Base-by-base conservation (phyloP, 345 rosid species). In the Mangifera indica region DNA sequence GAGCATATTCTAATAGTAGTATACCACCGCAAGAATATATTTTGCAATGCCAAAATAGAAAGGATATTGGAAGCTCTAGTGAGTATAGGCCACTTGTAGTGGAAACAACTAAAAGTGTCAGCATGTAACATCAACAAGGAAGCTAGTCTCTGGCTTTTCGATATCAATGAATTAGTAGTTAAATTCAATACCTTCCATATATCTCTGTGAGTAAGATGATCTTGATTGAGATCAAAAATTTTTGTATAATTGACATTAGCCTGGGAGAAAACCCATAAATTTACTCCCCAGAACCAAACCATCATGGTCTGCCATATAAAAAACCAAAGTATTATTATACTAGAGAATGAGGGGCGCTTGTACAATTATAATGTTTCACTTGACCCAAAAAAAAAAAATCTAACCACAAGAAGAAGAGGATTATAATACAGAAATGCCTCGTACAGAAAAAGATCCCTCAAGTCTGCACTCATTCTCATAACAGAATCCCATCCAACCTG, bases 251-350 rank as follows among this genome's bases (percentile, higher is more conserved):
- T 90, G 66, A 95, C 83, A 73, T 85, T 92, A 46, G 94, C 86
- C 78, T 87, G 91, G 21, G 91, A 61, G 78, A 95, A 95, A 37
- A 91, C 91, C 97, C 96, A 95, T 76, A 91, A 74, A 73, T 91
- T 91, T 59, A 93, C 80, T 74, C 98, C 99, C 99, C 99, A 96
- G 46, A 96, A 87, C 99, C 99, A 93, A 60, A 91, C 97, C 96
- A 87, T 88, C 90, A 85, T 73, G 29, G 96, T 93, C 98, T 96
- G 87, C 71, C 83, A 63, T 15, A 60, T 34, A 59, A 85, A 73
- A 74, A 29, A 53, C 74, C 72, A 8, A 74, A 44, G 34, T n/a
- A 40, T 45, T 34, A 60, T 64, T 59, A 56, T 22, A 60, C 11
- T 61, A 29, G 66, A 60, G 17, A 72, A 71, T 60, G 52, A 14